phyloP scores from a whole-genome alignment of 495 filamentous ascomycete genomes.

The Tuber magnatum region DNA sequence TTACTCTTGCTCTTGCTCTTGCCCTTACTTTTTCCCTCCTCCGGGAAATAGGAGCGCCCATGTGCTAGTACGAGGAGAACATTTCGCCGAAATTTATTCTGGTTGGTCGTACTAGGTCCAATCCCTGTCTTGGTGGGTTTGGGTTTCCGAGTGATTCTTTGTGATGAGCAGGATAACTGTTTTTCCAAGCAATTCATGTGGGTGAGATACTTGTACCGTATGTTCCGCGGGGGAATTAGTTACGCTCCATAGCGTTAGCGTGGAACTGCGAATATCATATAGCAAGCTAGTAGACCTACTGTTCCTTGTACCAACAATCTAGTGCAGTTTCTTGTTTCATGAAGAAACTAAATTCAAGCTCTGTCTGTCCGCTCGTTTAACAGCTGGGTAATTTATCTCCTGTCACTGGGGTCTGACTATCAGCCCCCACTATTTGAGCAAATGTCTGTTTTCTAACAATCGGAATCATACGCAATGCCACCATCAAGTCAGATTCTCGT shows the following conservation, averaged over 20 bases:
- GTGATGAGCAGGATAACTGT: neutral
- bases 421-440: neutral
- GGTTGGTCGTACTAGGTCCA: neutral
- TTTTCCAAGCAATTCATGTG: neutral
- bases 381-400: neutral
- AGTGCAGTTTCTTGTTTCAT: neutral
- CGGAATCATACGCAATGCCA: neutral
- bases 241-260: neutral
- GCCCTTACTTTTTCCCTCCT: neutral
- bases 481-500: slow-evolving; percentile 10
- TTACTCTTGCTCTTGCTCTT: too few species aligned
- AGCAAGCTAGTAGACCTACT: neutral
- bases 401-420: neutral
- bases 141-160: neutral
- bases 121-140: neutral
- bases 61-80: neutral
- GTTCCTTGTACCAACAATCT: neutral
- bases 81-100: neutral
- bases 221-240: neutral
- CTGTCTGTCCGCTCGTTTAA: neutral
- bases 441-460: neutral
- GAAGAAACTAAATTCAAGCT: neutral
- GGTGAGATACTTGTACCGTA: neutral
- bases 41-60: neutral
- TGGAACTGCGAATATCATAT: neutral